Conservation (phyloP, 2,329 filamentous ascomycete species). For the Fusarium buxicola region DNA sequence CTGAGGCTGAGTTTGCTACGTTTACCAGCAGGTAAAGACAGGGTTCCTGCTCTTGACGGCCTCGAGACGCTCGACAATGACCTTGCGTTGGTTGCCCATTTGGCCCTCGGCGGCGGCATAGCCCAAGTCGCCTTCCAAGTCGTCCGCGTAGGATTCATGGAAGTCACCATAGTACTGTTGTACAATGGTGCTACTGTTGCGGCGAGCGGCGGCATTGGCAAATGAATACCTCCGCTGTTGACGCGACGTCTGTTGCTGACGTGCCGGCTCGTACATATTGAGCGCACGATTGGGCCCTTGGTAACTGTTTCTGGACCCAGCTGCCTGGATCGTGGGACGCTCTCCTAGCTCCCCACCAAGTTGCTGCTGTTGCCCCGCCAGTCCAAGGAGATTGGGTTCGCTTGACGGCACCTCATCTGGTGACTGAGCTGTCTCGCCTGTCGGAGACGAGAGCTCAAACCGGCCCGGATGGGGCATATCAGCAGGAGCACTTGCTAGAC, state of each 20-base stretch:
- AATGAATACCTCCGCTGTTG: constrained; percentile 67
- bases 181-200: constrained; percentile 63
- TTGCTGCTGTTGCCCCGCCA: constrained; percentile 30
- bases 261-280: constrained; percentile 59
- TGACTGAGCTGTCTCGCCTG: constrained; percentile 55
- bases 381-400: constrained; percentile 36
- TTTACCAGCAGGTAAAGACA: constrained; percentile 96
- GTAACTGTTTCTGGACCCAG: constrained; percentile 51
- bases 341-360: constrained; percentile 32
- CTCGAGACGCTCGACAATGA: constrained; percentile 96
- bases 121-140: constrained; percentile 90
- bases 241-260: constrained; percentile 51
- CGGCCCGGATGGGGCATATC: constrained; percentile 80
- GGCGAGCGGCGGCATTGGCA: constrained; percentile 60
- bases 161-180: constrained; percentile 64
- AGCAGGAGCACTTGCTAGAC: constrained; percentile 68
- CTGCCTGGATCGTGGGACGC: constrained; percentile 37
- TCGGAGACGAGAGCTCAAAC: constrained; percentile 72
- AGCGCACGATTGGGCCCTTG: constrained; percentile 56
- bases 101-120: constrained; percentile 95
- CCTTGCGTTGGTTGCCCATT: constrained; percentile 90
- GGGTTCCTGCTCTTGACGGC: constrained; percentile 95
- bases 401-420: constrained; percentile 49
- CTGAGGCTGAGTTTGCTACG: constrained; percentile 9
- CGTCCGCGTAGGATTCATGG: constrained; percentile 75